Evolutionary conservation across 2,329 filamentous ascomycete genomes (phyloP).

Genomic region (Myriosclerotinia curreyana): DNA sequence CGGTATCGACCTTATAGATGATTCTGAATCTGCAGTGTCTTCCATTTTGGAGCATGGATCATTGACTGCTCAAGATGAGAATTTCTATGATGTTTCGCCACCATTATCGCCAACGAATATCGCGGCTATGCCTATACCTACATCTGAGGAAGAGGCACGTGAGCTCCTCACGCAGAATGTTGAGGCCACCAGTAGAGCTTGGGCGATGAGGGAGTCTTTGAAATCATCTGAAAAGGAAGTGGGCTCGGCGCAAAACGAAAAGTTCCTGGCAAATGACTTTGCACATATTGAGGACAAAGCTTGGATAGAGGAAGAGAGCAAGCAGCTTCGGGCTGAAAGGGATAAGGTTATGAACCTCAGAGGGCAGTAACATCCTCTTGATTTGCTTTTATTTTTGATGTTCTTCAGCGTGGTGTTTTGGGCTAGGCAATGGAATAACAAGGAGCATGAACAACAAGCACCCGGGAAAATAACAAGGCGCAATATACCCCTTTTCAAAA

Average conservation of each 20-base stretch:
- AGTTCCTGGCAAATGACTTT: conserved; percentile 43
- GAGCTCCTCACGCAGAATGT: conserved; percentile 32
- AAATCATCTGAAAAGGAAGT: background rate
- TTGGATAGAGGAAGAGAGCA: conserved; percentile 41
- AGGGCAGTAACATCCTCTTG: background rate
- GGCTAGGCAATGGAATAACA: background rate
- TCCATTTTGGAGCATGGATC: background rate
- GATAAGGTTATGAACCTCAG: conserved; percentile 30
- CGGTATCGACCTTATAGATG: conserved; percentile 20
- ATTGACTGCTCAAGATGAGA: conserved; percentile 9
- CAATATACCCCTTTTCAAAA: conserved; percentile 26
- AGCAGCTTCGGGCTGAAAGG: conserved; percentile 37
- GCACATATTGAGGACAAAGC: conserved; percentile 45
- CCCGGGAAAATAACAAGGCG: conserved; percentile 17
- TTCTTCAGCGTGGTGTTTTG: background rate
- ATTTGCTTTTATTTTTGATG: background rate
- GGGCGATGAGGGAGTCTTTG: conserved; percentile 1
- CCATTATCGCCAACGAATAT: conserved; percentile 16
- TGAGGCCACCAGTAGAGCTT: conserved; percentile 21
- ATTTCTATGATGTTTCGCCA: conserved; percentile 30
- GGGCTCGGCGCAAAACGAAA: conserved; percentile 42
- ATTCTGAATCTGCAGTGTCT: conserved; percentile 25
- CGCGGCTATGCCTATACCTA: conserved; percentile 26
- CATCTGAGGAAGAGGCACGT: conserved; percentile 36
- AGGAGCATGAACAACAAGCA: background rate